Conservation (phyloP, 2,329 filamentous ascomycete species). For the Waltergamsia citrina region DNA sequence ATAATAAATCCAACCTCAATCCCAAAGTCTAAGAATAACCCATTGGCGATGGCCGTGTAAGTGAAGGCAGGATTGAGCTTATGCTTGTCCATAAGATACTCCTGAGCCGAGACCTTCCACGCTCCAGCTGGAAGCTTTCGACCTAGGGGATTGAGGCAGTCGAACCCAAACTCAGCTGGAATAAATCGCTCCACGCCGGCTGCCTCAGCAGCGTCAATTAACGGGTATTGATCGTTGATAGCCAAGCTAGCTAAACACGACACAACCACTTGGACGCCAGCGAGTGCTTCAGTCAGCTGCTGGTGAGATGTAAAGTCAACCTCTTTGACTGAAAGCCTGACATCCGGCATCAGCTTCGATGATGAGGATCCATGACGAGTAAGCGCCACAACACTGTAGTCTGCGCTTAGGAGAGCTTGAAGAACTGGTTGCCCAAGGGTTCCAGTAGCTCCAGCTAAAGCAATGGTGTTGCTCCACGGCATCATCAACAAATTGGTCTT, state of each 20-base stretch:
- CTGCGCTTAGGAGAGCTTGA: not conserved
- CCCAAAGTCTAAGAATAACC: constrained; percentile 51
- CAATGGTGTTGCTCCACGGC: too few species aligned
- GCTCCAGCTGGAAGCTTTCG: constrained; percentile 38
- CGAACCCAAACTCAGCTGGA: constrained; percentile 44
- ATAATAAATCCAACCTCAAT: constrained; percentile 30
- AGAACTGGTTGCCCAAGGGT: constrained; percentile 2
- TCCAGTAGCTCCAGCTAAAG: constrained; percentile 3
- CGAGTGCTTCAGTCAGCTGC: constrained; percentile 39
- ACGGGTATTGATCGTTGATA: constrained; percentile 26
- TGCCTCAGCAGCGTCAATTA: constrained; percentile 48
- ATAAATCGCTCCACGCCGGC: constrained; percentile 53
- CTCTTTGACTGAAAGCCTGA: not conserved
- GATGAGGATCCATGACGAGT: not conserved
- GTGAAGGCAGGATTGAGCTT: constrained; percentile 28
- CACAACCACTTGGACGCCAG: constrained; percentile 47
- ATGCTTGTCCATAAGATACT: constrained; percentile 28
- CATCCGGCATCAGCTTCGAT: not conserved
- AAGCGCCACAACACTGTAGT: not conserved
- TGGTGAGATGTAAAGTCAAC: constrained; percentile 9
- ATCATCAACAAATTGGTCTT: too few species aligned
- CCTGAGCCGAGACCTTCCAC: constrained; percentile 33
- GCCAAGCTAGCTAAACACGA: constrained; percentile 22
- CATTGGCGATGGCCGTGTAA: constrained; percentile 45
- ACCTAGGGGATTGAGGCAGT: constrained; percentile 20